Conservation (phyloP, 1,284 basidiomycete species). For the Irpex rosettiformis region DNA sequence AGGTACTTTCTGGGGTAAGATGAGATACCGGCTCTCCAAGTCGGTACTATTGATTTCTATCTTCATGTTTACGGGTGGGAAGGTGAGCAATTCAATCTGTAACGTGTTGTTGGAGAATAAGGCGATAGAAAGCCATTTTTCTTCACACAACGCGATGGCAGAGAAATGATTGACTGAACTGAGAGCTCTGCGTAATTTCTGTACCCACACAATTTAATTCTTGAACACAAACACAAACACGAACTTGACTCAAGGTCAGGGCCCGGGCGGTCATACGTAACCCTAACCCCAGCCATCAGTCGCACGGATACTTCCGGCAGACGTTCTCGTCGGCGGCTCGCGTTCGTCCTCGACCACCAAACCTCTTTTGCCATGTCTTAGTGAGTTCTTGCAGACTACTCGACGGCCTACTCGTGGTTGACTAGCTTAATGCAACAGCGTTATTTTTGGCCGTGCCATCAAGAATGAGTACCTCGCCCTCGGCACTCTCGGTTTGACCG, state of each 20-base stretch:
- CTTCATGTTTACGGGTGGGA: not conserved
- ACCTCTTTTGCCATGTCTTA: conserved; percentile 19
- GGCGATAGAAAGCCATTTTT: no score
- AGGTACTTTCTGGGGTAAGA: not conserved
- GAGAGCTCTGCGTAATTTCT: no score
- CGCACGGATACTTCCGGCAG: conserved; percentile 4
- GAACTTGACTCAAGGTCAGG: not conserved
- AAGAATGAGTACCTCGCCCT: conserved; percentile 77
- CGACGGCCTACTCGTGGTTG: not conserved
- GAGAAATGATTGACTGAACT: no score
- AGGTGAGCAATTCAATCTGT: not conserved
- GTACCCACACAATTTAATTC: no score
- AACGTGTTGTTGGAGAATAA: not conserved
- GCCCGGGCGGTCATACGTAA: not conserved
- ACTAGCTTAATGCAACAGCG: conserved; percentile 35
- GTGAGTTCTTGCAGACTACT: conserved; percentile 9
- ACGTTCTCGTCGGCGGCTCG: not conserved
- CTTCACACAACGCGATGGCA: no score
- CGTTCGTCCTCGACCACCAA: conserved; percentile 3
- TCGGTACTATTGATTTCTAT: not conserved
- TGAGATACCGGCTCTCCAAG: not conserved
- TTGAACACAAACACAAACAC: no score
- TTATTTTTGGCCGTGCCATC: conserved; percentile 69
- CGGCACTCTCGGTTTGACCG: conserved; percentile 54
- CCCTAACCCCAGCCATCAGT: not conserved